Conservation (phyloP, 331 rosid genomes). For the Quercus lobata region DNA sequence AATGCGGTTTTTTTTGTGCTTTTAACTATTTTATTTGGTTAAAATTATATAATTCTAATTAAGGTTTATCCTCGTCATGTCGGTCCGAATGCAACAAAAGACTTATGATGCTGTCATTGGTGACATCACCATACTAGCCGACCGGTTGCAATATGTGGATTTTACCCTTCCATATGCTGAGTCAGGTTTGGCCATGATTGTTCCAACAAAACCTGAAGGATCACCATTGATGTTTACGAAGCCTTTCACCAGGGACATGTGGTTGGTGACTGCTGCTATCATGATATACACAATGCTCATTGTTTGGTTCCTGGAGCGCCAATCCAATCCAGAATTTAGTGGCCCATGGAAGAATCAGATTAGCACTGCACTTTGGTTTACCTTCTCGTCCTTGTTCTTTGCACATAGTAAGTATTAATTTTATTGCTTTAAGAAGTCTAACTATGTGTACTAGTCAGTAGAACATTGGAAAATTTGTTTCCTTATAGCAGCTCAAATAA, state of each 20-base stretch:
- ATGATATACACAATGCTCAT: conserved; percentile 45
- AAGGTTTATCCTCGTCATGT: background rate
- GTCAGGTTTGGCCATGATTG: conserved; percentile 60
- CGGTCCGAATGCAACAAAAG: conserved; percentile 30
- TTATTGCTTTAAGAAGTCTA: no score
- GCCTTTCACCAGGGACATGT: conserved; percentile 60
- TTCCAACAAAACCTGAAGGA: conserved; percentile 28
- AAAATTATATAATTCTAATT: background rate
- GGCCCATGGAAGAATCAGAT: conserved; percentile 46
- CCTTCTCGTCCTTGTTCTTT: conserved; percentile 67
- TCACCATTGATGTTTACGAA: conserved; percentile 49
- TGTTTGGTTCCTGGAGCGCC: conserved; percentile 55
- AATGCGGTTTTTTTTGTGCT: no score
- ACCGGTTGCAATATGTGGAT: conserved; percentile 44
- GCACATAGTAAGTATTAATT: conserved; percentile 58
- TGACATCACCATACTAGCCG: conserved; percentile 54
- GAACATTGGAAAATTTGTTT: no score
- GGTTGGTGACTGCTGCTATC: conserved; percentile 35
- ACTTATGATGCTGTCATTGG: conserved; percentile 57
- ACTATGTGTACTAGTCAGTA: no score
- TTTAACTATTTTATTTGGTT: background rate
- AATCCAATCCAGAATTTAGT: conserved; percentile 46
- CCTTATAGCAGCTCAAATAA: no score
- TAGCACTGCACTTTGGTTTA: conserved; percentile 62
- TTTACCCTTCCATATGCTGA: conserved; percentile 62